Base-by-base conservation (phyloP, 176 grass and related monocot species). In the Aegilops speltoides region DNA sequence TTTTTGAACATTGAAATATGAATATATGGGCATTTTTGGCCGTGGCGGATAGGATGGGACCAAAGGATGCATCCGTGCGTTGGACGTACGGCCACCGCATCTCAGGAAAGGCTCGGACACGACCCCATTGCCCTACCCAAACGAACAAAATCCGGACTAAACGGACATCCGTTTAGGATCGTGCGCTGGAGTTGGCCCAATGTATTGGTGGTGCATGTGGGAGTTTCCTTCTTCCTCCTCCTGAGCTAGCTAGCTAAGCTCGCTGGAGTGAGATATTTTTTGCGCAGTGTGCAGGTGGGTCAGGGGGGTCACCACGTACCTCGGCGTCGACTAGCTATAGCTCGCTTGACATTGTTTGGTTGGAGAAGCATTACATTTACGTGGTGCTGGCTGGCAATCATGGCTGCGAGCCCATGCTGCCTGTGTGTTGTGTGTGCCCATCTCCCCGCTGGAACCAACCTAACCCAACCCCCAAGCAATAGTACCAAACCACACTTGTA, bases 291-390 rank as follows among this genome's bases (percentile, higher is more conserved):
- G 16, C 12, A 48, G 73, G 46, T 68, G 46, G 40, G 71, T 74
- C 37, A 74, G 70, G 77, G 33, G 24, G 65, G 74, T 73, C 37
- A 16, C 38, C 25, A 79, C 15, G 14, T 52, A 54, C 50, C 45
- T 37, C 36, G 36, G 6, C 36, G 7, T 37, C 6, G 36, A 37
- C 40, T 11, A 41, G 10, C 80, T 57, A 66, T 38, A 36, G 34
- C 37, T 8, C 79, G 40, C 65, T 84, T 56, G 81, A 73, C 87
- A 84, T 29, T 28, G 40, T 89, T 84, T 31, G 23, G 66, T 73
- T 89, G 81, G 66, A 79, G 81, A 79, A 64, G 81, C 75, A 79
- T 88, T 78, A 37, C 86, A 79, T 78, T 71, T 78, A 65, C 67
- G 40, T 40, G 38, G 8, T 8, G 87, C 26, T 28, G 87, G 38